Percentiles rank a stretch among this genome's conserved stretches.
Evolutionary conservation across 352 stramenopile species (phyloP).

Genomic region (Pythium rishiriense): DNA sequence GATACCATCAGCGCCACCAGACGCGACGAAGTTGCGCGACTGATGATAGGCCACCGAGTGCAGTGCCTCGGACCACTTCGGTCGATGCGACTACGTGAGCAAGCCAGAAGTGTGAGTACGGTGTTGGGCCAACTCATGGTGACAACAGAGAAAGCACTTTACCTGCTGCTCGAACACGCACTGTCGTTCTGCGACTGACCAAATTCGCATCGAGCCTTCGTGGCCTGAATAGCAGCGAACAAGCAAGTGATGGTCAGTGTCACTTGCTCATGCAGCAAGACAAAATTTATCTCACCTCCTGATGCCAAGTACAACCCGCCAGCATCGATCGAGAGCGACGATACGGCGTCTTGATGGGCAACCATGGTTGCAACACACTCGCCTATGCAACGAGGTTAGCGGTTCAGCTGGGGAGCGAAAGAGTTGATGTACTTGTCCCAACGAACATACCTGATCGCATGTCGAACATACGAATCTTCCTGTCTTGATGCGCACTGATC

Average conservation of each 20-base stretch:
- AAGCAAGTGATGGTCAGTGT: neutral
- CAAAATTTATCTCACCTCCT: conserved; percentile 38
- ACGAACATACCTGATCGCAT: conserved; percentile 58
- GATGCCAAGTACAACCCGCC: conserved; percentile 74
- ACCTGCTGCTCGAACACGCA: conserved; percentile 88
- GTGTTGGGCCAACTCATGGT: neutral
- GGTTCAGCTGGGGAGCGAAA: neutral
- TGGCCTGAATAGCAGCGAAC: conserved; percentile 43
- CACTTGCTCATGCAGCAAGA: neutral
- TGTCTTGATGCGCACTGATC: conserved; percentile 80
- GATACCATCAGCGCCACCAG: conserved; percentile 74
- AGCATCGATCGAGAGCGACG: conserved; percentile 77
- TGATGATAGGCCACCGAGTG: conserved; percentile 77
- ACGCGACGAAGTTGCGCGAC: conserved; percentile 81
- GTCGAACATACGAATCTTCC: conserved; percentile 87
- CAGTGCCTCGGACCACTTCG: conserved; percentile 80
- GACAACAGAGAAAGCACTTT: neutral
- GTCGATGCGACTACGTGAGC: conserved; percentile 60
- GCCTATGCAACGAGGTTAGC: conserved; percentile 29
- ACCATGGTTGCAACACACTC: conserved; percentile 77
- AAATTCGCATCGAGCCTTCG: conserved; percentile 83
- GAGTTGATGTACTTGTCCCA: neutral
- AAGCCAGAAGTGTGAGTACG: neutral
- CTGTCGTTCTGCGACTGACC: conserved; percentile 78
- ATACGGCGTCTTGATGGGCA: conserved; percentile 82